Evolutionary conservation across 495 filamentous ascomycete genomes (phyloP), one percentile per base, ranked within the genome.

Genomic region (Aspergillus coremiiformis): DNA sequence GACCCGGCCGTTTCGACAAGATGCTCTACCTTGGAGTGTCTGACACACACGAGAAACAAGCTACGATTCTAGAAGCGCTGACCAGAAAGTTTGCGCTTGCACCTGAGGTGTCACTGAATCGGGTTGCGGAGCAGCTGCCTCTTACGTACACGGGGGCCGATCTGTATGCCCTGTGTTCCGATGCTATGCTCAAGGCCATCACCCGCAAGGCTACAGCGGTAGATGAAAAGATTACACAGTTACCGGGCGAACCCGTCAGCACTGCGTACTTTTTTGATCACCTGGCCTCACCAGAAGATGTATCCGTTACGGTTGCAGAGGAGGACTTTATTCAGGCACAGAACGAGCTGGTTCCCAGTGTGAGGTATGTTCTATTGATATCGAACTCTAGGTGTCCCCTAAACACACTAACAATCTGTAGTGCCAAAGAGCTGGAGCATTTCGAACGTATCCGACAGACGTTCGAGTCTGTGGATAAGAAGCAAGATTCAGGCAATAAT

Each of bases 141-240:
- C 89, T 96, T 67, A 98, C 93, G 4, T 98, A 96, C 67, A 97
- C 93, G 0, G 93, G 93, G 59, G 93, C 93, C 39, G 93, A 98
- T 68, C 80, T 98, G 57, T 98, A 98, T 65, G 93, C 93, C 1
- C 77, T 98, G 35, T 95, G 91, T 71, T 95, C 90, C 12, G 93
- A 98, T 68, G 88, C 93, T 30, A 97, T 98, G 94, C 84, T 98
- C 45, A 98, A 97, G 67, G 93, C 94, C 5, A 90, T 97, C 51
- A 97, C 92, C 0, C 82, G 93, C 4, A 90, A 95, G 64, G 90
- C 94, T 0, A 77, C 80, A 1, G 75, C 82, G 1, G 90, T 96
- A 12, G 93, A 98, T 62, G 72, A 81, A 29, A 95, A 95, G 71
- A 86, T 98, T 61, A 76, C 78, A 24, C 71, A 66, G 12, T 56